Evolutionary conservation across 208 protist genomes (phyloP), one percentile per base, ranked within the genome.

Genomic region (Acanthamoeba culbertsoni): DNA sequence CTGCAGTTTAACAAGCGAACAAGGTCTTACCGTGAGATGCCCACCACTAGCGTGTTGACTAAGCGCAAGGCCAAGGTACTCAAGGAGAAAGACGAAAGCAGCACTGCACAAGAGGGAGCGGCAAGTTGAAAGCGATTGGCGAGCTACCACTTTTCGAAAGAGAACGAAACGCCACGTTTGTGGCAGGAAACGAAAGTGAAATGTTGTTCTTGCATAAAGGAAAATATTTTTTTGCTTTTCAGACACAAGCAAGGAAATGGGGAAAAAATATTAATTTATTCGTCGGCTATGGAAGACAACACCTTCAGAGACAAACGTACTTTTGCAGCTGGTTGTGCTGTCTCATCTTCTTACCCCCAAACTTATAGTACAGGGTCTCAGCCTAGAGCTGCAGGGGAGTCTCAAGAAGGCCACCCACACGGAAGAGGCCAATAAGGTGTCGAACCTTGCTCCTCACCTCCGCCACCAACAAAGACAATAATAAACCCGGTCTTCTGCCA

Each of bases 21-120:
- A 33, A 79, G 51, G 40, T 79, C 71, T 14, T 79, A 79, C 37
- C 71, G 71, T 8, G 71, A 79, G 71, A 79, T 79, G 71, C 71
- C 71, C 35, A 79, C 71, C 37, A 79, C 40, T 33, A 42, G 71
- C 35, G 40, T 79, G 6, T 42, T 79, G 40, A 79, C 40, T 42
- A 79, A 79, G 42, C 35, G 42, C 16, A 51, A 53, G 71, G 40
- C 7, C 35, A 23, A 26, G 18, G 37, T 23, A 14, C 23, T 59
- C 16, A 59, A 59, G 51, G 51, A 59, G 51, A 59, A 59, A 23
- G 51, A 59, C 16, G 51, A 59, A 59, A 23, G 51, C 51, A 23
- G 51, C n/a, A n/a, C n/a, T n/a, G n/a, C n/a, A n/a, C n/a, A n/a
- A n/a, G n/a, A n/a, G n/a, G n/a, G n/a, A n/a, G n/a, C n/a, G n/a